A percentile compares a stretch with the other conserved stretches of the same genome.
phyloP scores from a whole-genome alignment of 257 asterid genomes.

The Scutellaria minor region DNA sequence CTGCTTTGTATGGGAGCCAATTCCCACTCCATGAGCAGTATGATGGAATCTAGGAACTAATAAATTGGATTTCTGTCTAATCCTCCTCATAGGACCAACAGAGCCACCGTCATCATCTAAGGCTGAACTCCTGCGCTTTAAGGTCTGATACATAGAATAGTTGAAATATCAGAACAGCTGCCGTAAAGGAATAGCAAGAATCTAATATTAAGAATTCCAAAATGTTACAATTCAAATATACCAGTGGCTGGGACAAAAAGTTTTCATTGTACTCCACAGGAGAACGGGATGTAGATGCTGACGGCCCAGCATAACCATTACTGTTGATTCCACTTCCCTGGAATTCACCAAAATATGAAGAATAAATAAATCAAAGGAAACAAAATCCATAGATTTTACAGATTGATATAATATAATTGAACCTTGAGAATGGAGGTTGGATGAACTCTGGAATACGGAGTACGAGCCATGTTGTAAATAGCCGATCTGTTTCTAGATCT shows the following conservation, averaged over 20 bases:
- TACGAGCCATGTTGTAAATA: conserved; percentile 87
- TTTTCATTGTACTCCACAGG: conserved; percentile 46
- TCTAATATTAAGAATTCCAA: conserved; percentile 10
- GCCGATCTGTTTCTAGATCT: conserved; percentile 88
- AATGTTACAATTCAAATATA: conserved; percentile 37
- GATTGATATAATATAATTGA: conserved; percentile 1
- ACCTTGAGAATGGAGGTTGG: conserved; percentile 64
- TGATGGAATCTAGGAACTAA: conserved; percentile 46
- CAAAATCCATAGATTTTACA: conserved; percentile 2
- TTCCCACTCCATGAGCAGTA: conserved; percentile 43
- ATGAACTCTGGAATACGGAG: conserved; percentile 78
- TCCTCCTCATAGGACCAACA: conserved; percentile 77
- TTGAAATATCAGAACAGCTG: conserved; percentile 14
- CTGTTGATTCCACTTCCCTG: conserved; percentile 60
- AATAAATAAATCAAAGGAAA: conserved; percentile 16
- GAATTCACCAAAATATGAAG: conserved; percentile 31
- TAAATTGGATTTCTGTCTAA: conserved; percentile 71
- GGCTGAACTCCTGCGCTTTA: conserved; percentile 79
- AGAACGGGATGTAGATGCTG: conserved; percentile 42
- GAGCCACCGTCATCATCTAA: conserved; percentile 80
- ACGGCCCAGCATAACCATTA: conserved; percentile 50
- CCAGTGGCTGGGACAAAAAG: conserved; percentile 49
- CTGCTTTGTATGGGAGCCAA: conserved; percentile 52
- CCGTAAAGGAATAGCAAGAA: background rate
- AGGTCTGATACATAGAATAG: conserved; percentile 51